Evolutionary conservation across 2,329 filamentous ascomycete species (phyloP).

Genomic region (Arthrobotrys musiformis): DNA sequence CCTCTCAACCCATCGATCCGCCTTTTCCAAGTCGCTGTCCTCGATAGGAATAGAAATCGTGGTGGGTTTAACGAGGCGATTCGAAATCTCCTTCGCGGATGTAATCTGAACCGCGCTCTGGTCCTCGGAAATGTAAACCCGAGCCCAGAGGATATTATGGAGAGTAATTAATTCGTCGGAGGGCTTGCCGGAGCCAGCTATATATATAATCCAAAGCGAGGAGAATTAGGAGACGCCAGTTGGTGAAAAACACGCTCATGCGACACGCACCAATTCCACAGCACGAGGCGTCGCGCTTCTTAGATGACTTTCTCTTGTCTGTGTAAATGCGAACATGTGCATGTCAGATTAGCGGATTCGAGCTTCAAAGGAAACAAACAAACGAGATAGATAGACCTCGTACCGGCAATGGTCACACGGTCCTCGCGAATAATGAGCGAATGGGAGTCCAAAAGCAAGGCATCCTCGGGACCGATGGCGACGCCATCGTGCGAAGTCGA

Average conservation of each 20-base stretch:
- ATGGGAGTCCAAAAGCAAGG: conserved; percentile 42
- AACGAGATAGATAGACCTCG: too few species aligned
- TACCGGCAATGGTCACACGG: conserved; percentile 34
- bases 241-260: conserved; percentile 19
- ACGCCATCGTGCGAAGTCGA: conserved; percentile 22
- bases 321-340: not conserved
- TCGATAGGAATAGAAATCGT: conserved; percentile 72
- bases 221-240: not conserved
- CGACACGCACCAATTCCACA: conserved; percentile 38
- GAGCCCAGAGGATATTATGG: conserved; percentile 86
- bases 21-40: conserved; percentile 66
- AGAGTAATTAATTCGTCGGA: conserved; percentile 71
- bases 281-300: conserved; percentile 37
- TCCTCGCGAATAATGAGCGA: conserved; percentile 49
- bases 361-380: not conserved
- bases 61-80: conserved; percentile 71
- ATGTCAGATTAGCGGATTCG: not conserved
- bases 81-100: conserved; percentile 73
- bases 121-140: conserved; percentile 68
- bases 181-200: not conserved
- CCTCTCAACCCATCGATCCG: conserved; percentile 71
- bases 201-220: not conserved
- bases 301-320: conserved; percentile 48
- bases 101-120: conserved; percentile 71
- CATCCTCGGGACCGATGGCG: conserved; percentile 42